These are phyloP conservation scores for Angomonas deanei DNA, from an alignment of 208 protist species.

Conservation along the genomic window DNA sequence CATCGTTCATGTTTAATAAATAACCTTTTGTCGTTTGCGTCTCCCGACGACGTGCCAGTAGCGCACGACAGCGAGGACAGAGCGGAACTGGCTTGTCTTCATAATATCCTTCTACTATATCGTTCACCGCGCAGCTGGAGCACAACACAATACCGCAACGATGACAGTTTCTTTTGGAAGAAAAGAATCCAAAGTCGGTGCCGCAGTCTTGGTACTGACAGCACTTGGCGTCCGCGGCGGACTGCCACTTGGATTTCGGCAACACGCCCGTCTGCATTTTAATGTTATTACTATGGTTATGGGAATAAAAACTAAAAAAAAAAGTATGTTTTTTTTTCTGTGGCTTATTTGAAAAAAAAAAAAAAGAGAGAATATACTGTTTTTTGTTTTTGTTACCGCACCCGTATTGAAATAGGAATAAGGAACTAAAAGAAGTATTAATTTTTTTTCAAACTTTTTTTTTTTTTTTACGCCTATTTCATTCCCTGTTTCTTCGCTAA, in stretches of 20 bases:
- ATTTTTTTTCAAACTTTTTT: too few relatives aligned
- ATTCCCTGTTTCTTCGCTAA: too few relatives aligned
- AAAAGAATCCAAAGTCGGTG: slow-evolving; percentile 44
- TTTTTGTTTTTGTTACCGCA: too few relatives aligned
- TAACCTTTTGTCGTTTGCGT: slow-evolving; percentile 12
- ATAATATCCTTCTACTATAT: slow-evolving; percentile 40
- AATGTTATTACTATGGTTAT: slow-evolving; percentile 4
- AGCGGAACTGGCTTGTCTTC: slow-evolving; percentile 27
- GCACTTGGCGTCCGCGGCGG: slow-evolving; percentile 21
- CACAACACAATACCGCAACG: slow-evolving; percentile 73
- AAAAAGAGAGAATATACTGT: not conserved
- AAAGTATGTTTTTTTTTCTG: too few relatives aligned
- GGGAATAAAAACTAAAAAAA: not conserved
- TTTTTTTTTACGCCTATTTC: too few relatives aligned
- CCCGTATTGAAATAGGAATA: too few relatives aligned
- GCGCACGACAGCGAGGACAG: slow-evolving; percentile 41
- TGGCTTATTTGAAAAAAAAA: too few relatives aligned
- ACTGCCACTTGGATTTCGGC: slow-evolving; percentile 45
- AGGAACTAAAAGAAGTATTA: too few relatives aligned
- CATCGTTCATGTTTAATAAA: slow-evolving; percentile 2
- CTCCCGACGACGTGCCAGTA: slow-evolving; percentile 36
- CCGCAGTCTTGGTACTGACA: slow-evolving; percentile 76
- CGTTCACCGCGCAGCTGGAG: slow-evolving; percentile 25
- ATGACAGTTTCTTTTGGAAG: slow-evolving; percentile 44
- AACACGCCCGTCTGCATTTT: slow-evolving; percentile 35